phyloP scores from a whole-genome alignment of 352 stramenopile species.

The Aphanomyces invadans region DNA sequence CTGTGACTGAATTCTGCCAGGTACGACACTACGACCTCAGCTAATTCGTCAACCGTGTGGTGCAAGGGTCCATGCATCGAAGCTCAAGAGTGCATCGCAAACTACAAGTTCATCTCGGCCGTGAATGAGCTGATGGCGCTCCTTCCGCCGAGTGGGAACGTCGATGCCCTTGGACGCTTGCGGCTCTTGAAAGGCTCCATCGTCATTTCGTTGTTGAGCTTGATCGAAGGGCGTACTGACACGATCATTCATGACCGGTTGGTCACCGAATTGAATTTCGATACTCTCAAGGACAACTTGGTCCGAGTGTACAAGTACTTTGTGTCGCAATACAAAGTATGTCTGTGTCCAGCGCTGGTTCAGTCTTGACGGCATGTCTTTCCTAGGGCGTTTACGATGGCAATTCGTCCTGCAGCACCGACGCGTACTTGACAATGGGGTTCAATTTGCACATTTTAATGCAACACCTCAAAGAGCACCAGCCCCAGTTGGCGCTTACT shows the following conservation, averaged over 20 bases:
- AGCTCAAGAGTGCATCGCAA: constrained; percentile 61
- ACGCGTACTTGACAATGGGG: constrained; percentile 61
- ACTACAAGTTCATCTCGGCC: constrained; percentile 68
- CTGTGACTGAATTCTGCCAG: constrained; percentile 72
- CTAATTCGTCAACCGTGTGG: no score
- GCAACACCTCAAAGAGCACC: constrained; percentile 48
- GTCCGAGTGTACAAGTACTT: constrained; percentile 54
- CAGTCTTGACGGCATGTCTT: no score
- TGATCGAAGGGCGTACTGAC: constrained; percentile 57
- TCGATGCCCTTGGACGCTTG: constrained; percentile 22
- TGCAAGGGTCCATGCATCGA: constrained; percentile 56
- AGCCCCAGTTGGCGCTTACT: constrained; percentile 27
- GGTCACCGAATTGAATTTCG: constrained; percentile 65
- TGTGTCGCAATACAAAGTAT: constrained; percentile 28
- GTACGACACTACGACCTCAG: background rate
- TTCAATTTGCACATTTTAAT: constrained; percentile 77
- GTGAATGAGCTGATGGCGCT: constrained; percentile 49
- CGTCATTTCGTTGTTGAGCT: constrained; percentile 50
- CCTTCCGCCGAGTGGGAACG: constrained; percentile 22
- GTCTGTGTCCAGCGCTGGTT: no score
- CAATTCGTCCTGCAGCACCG: constrained; percentile 48
- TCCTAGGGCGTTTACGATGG: constrained; percentile 40
- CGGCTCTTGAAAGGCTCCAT: constrained; percentile 45
- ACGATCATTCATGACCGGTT: constrained; percentile 50
- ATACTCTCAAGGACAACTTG: constrained; percentile 53